Evolutionary conservation across 495 filamentous ascomycete species (phyloP).

Genomic region (Aspergillus homomorphus): DNA sequence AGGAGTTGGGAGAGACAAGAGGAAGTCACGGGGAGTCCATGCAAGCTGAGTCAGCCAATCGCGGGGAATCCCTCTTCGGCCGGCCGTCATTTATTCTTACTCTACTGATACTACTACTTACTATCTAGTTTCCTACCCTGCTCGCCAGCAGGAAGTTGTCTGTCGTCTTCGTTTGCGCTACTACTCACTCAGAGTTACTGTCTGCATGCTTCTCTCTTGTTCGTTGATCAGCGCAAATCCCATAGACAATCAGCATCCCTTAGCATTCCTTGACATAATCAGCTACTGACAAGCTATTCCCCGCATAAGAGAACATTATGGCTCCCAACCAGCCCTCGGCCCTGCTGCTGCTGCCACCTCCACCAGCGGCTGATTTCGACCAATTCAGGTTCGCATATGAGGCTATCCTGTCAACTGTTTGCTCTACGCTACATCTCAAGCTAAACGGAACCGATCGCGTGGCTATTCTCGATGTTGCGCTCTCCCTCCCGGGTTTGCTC

Average conservation of each 20-base stretch:
- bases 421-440: constrained; percentile 26
- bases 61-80: constrained; percentile 4
- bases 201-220: neutral
- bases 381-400: constrained; percentile 43
- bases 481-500: constrained; percentile 40
- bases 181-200: neutral
- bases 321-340: constrained; percentile 30
- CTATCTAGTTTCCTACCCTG: neutral
- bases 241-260: neutral
- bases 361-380: constrained; percentile 38
- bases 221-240: neutral
- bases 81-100: neutral
- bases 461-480: constrained; percentile 43
- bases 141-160: neutral
- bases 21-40: constrained; percentile 2
- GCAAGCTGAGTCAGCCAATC: constrained; percentile 5
- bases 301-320: constrained; percentile 16
- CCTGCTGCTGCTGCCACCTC: constrained; percentile 48
- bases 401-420: constrained; percentile 32
- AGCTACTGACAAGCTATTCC: neutral
- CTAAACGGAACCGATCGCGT: constrained; percentile 29
- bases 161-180: neutral
- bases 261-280: too few relatives aligned
- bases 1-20: neutral
- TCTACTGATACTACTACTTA: neutral